These are phyloP conservation scores for Apodospora peruviana DNA, from an alignment of 495 filamentous ascomycete genomes.

Conservation along the genomic window DNA sequence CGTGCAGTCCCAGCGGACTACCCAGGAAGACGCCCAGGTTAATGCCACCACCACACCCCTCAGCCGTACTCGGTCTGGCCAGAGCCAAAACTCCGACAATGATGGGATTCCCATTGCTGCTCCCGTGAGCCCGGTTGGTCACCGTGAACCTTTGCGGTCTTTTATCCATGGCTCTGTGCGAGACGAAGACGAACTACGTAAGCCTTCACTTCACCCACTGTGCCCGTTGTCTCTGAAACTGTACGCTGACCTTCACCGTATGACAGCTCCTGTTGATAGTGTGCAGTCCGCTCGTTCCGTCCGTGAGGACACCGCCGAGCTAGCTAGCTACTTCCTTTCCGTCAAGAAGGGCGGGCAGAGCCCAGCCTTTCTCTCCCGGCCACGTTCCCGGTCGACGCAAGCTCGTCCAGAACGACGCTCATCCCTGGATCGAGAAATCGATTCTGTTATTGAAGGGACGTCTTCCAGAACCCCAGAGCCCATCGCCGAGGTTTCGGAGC, in stretches of 20 bases:
- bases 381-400: slow-evolving; percentile 27
- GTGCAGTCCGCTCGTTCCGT: slow-evolving; percentile 71
- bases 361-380: slow-evolving; percentile 34
- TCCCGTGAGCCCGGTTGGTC: slow-evolving; percentile 32
- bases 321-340: slow-evolving; percentile 81
- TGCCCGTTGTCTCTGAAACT: not conserved
- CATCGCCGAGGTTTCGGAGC: slow-evolving; percentile 60
- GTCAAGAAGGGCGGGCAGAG: slow-evolving; percentile 43
- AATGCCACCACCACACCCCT: slow-evolving; percentile 10
- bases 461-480: slow-evolving; percentile 24
- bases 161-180: slow-evolving; percentile 73
- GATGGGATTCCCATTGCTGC: slow-evolving; percentile 33
- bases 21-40: slow-evolving; percentile 18
- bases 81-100: slow-evolving; percentile 2
- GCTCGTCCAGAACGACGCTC: slow-evolving; percentile 9
- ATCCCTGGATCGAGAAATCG: slow-evolving; percentile 12
- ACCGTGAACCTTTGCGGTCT: slow-evolving; percentile 68
- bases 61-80: slow-evolving; percentile 8
- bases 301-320: slow-evolving; percentile 84
- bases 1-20: slow-evolving; percentile 23
- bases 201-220: slow-evolving; percentile 21
- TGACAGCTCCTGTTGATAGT: slow-evolving; percentile 54
- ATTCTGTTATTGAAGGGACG: slow-evolving; percentile 1
- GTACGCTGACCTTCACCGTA: not conserved
- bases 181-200: slow-evolving; percentile 56